phyloP scores from a whole-genome alignment of 331 rosid genomes.

The Malus hybrid region DNA sequence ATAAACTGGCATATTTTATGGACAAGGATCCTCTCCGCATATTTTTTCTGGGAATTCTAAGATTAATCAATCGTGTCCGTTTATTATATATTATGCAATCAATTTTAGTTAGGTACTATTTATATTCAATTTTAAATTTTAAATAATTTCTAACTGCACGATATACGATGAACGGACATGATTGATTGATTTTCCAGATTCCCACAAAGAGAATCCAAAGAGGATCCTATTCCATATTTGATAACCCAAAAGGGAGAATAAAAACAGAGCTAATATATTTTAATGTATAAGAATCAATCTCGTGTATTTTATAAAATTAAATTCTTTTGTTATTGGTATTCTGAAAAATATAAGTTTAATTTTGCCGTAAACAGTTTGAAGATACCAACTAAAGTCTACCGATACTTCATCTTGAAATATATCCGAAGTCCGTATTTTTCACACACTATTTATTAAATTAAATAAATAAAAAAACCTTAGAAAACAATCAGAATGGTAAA shows the following conservation, averaged over 20 bases:
- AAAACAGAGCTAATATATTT: neutral
- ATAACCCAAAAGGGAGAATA: neutral
- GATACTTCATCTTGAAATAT: too few relatives aligned
- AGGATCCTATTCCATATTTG: neutral
- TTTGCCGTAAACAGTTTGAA: neutral
- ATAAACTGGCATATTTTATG: too few relatives aligned
- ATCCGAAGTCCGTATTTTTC: neutral
- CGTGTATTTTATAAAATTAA: neutral
- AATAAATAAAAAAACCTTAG: neutral
- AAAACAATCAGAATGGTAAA: neutral
- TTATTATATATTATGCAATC: accelerated
- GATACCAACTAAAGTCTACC: neutral
- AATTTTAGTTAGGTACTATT: too few relatives aligned
- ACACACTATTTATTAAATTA: too few relatives aligned
- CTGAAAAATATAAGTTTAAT: neutral
- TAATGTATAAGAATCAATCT: neutral
- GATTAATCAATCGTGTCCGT: too few relatives aligned
- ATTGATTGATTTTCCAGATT: too few relatives aligned
- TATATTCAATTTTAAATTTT: too few relatives aligned
- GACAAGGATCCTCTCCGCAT: too few relatives aligned
- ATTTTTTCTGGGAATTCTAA: too few relatives aligned
- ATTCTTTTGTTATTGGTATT: neutral
- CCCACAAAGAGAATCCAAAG: too few relatives aligned
- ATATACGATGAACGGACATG: too few relatives aligned
- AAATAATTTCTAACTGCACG: too few relatives aligned